These are phyloP conservation scores for Aspergillus sp. DNA, from an alignment of 2,329 filamentous ascomycete species.

Conservation along the genomic window DNA sequence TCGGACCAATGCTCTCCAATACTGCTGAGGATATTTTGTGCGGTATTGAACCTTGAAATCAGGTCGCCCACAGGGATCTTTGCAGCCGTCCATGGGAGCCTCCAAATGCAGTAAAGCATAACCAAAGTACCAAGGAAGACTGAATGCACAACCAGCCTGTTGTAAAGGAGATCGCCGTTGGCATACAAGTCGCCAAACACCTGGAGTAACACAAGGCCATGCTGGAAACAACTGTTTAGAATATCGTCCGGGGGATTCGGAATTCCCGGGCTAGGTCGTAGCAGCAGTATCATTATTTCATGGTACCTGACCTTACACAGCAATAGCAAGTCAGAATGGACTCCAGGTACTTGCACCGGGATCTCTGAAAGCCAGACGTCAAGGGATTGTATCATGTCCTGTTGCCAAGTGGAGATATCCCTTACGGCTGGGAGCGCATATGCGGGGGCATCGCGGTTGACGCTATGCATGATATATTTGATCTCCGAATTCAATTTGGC, in stretches of 20 bases:
- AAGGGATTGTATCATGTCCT: slow-evolving; percentile 46
- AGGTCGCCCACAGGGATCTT: slow-evolving; percentile 46
- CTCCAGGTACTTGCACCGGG: slow-evolving; percentile 29
- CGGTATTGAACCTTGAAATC: slow-evolving; percentile 47
- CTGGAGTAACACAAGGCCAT: slow-evolving; percentile 48
- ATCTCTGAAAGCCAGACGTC: slow-evolving; percentile 48
- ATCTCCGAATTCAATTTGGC: slow-evolving; percentile 59
- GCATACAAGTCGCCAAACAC: slow-evolving; percentile 52
- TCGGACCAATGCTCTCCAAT: slow-evolving; percentile 59
- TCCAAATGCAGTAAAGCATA: slow-evolving; percentile 57
- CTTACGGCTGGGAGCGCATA: slow-evolving; percentile 56
- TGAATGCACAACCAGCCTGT: slow-evolving; percentile 55
- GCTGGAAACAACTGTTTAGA: slow-evolving; percentile 50
- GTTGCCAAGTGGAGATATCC: slow-evolving; percentile 54
- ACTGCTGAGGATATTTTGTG: slow-evolving; percentile 55
- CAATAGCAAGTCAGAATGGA: slow-evolving; percentile 19
- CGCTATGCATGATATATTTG: slow-evolving; percentile 61
- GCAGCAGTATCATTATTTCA: slow-evolving; percentile 53
- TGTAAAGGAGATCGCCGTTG: slow-evolving; percentile 52
- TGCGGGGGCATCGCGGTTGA: slow-evolving; percentile 51
- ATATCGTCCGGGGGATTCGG: slow-evolving; percentile 51
- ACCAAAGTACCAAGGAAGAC: slow-evolving; percentile 55
- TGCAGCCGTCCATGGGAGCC: slow-evolving; percentile 48
- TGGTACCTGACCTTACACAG: slow-evolving; percentile 55
- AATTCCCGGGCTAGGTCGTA: slow-evolving; percentile 59